These are phyloP conservation scores for Bullera alba DNA, from an alignment of 768 basidiomycete genomes.

Conservation along the genomic window DNA sequence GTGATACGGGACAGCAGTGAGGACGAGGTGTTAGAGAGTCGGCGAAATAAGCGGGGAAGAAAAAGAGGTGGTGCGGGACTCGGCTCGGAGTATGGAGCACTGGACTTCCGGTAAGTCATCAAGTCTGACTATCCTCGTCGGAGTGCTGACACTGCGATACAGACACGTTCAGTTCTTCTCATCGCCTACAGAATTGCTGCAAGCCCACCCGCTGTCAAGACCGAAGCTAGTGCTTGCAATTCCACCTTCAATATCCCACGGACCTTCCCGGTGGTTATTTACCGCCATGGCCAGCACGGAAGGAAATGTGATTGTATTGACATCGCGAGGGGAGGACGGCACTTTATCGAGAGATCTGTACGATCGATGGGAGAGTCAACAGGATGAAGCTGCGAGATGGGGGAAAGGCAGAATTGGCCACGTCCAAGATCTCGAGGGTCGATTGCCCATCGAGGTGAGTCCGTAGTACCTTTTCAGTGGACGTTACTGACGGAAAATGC, in stretches of 20 bases:
- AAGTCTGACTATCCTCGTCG: not conserved
- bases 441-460: conserved; percentile 60
- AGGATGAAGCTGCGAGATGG: conserved; percentile 75
- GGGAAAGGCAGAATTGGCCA: conserved; percentile 84
- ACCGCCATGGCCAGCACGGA: conserved; percentile 73
- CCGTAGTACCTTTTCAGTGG: not conserved
- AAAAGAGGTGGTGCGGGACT: conserved; percentile 51
- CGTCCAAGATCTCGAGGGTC: conserved; percentile 65
- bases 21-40: conserved; percentile 57
- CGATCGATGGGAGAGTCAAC: conserved; percentile 74
- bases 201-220: conserved; percentile 74
- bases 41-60: conserved; percentile 28
- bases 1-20: conserved; percentile 88
- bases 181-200: conserved; percentile 68
- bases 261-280: conserved; percentile 79
- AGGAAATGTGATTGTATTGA: conserved; percentile 81
- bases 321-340: conserved; percentile 67
- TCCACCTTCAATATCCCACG: conserved; percentile 86
- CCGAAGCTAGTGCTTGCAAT: conserved; percentile 92
- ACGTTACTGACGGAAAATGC: not conserved
- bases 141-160: conserved; percentile 2
- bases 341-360: conserved; percentile 74
- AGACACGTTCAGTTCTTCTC: conserved; percentile 91
- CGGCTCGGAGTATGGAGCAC: conserved; percentile 70
- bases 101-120: conserved; percentile 73